A percentile compares a stretch with the other conserved stretches of the same genome.
These are phyloP conservation scores for Mucor ambiguus DNA, from an alignment of 371 early-diverging fungal genomes.

Conservation along the genomic window DNA sequence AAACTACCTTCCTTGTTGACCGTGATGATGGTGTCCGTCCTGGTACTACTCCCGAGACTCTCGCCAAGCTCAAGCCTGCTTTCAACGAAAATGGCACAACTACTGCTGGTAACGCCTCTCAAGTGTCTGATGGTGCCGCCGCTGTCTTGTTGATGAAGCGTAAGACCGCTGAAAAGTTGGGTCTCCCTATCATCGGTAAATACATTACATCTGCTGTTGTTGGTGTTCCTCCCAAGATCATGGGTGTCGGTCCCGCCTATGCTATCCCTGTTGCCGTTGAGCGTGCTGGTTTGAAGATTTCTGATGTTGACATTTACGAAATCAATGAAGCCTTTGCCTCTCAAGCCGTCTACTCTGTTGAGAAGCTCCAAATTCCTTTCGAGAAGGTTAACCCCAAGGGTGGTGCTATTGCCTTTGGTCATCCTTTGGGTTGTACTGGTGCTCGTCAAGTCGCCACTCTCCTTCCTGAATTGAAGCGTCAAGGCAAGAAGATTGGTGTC, in stretches of 20 bases:
- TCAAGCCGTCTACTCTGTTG: constrained; percentile 92
- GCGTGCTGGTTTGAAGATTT: constrained; percentile 77
- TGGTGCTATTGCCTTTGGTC: constrained; percentile 83
- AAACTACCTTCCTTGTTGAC: constrained; percentile 60
- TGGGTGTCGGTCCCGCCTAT: constrained; percentile 96
- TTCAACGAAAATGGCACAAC: constrained; percentile 88
- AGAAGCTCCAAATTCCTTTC: constrained; percentile 81
- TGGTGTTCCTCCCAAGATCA: constrained; percentile 91
- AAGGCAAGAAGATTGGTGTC: constrained; percentile 85
- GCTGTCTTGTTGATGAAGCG: constrained; percentile 96
- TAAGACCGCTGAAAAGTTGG: constrained; percentile 86
- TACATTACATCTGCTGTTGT: constrained; percentile 89
- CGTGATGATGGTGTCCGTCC: constrained; percentile 96
- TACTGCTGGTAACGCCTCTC: constrained; percentile 98
- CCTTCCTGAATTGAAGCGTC: constrained; percentile 90
- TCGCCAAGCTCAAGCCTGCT: constrained; percentile 90
- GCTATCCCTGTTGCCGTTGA: constrained; percentile 92
- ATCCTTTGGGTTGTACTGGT: constrained; percentile 88
- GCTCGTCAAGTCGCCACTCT: constrained; percentile 97
- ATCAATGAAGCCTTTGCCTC: constrained; percentile 99
- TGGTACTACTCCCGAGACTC: constrained; percentile 75
- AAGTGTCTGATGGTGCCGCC: constrained; percentile 98
- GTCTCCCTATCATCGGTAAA: constrained; percentile 87
- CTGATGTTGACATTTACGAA: constrained; percentile 81
- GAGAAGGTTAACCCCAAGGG: constrained; percentile 98